phyloP scores from a whole-genome alignment of 2,329 filamentous ascomycete species.

The Clonostachys chloroleuca region DNA sequence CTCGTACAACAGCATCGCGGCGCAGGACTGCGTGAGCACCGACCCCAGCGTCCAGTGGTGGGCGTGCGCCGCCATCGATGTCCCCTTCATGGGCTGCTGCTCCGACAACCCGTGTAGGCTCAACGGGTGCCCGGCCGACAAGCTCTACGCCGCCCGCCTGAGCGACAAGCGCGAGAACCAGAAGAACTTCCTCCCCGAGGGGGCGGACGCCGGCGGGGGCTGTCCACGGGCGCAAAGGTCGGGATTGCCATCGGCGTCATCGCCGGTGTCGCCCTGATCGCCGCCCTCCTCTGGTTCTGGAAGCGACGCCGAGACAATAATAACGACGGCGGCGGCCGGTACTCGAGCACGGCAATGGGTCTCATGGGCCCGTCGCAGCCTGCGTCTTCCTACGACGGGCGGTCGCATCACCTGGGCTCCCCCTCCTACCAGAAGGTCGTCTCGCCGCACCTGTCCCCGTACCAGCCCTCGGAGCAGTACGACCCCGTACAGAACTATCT shows the following conservation, averaged over 20 bases:
- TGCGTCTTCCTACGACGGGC: too few relatives aligned
- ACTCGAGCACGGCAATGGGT: too few relatives aligned
- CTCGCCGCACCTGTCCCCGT: too few relatives aligned
- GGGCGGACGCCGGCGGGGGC: conserved; percentile 4
- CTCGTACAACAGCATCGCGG: conserved; percentile 15
- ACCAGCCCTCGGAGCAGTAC: too few relatives aligned
- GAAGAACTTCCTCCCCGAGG: conserved; percentile 2
- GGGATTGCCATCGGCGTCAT: conserved; percentile 21
- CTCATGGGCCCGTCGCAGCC: too few relatives aligned
- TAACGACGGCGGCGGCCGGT: conserved; percentile 9
- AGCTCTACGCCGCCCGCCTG: conserved; percentile 2
- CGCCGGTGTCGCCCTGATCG: conserved; percentile 18
- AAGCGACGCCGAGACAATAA: conserved; percentile 16
- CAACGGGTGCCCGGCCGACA: conserved; percentile 1
- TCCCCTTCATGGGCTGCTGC: conserved; percentile 27
- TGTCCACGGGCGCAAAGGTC: conserved; percentile 22
- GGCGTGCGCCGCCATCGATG: conserved; percentile 14
- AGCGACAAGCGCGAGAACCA: conserved; percentile 3
- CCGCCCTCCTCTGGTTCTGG: conserved; percentile 13
- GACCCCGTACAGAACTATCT: too few relatives aligned
- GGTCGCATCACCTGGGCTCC: too few relatives aligned
- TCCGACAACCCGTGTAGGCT: conserved; percentile 20
- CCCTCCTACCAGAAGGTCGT: too few relatives aligned
- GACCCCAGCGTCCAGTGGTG: conserved; percentile 16
- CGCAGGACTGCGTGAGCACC: conserved; percentile 16